Base-by-base conservation (phyloP, 441 rosid species). In the Geranium incanum region DNA sequence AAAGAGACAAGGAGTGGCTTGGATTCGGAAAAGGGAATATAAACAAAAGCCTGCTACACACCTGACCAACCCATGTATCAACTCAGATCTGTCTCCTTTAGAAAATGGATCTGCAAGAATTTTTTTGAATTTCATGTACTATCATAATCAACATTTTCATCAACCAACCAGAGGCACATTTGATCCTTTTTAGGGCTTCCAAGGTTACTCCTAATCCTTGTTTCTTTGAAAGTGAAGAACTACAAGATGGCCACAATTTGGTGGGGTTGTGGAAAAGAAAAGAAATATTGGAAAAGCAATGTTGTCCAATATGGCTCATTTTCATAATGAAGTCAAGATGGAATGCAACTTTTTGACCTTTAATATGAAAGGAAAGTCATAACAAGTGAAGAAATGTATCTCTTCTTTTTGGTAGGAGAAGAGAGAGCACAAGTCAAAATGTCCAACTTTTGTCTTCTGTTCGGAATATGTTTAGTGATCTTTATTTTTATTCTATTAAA, bases 291-390 rank as follows among this genome's bases (percentile, higher is more conserved):
- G 33, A 28, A 28, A 28, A 28, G 33, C 33, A 28, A 28, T 21
- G 21, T 21, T 21, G 6, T 6, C 12, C 67, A 72, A 57, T 75
- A 64, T 55, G 67, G 15, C 36, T 70, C 70, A 57, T 67, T 43
- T 43, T 43, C 50, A 43, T 73, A 37, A 18, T 21, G 4, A 15
- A 2, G 8, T 52, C 9, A 21, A 28, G 33, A 64, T 4, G 66
- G 3, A 21, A 37, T 52, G 15, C 6, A 77, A 43, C 76, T 67
- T 78, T 76, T 74, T 76, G 74, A 76, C 79, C 66, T 76, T 59
- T 64, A 59, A 67, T 15, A 36, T 52, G 50, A 67, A 73, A 59
- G 45, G 36, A 48, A 74, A 45, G 70, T 45, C 55, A 67, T 76
- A 71, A 39, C 36, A 23, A 60, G 63, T 5, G 5, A 19, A 33